Evolutionary conservation across 305 asterid genomes (phyloP).

Genomic region (Lippia alba): DNA sequence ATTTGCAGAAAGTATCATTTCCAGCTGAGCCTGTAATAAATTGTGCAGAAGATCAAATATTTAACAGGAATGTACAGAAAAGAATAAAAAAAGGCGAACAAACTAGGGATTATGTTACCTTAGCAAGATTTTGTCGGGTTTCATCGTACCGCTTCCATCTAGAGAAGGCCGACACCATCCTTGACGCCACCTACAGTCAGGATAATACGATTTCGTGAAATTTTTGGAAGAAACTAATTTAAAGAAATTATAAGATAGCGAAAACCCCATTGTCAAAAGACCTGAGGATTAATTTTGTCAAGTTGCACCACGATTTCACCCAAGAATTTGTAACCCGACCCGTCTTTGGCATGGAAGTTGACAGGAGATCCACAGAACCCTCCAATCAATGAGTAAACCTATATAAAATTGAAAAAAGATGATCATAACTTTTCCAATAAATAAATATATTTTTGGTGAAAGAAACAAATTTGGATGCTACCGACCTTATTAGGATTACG

Average conservation of each 20-base stretch:
- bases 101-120: slow-evolving; percentile 44
- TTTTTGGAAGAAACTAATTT: not conserved
- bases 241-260: not conserved
- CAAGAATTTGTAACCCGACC: slow-evolving; percentile 78
- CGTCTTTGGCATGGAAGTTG: slow-evolving; percentile 85
- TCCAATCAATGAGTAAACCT: slow-evolving; percentile 67
- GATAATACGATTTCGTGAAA: not conserved
- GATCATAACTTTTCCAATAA: not conserved
- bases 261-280: slow-evolving; percentile 21
- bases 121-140: slow-evolving; percentile 69
- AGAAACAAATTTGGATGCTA: not conserved
- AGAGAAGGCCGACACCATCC: slow-evolving; percentile 82
- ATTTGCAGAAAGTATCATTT: slow-evolving; percentile 67
- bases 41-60: not conserved
- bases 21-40: slow-evolving; percentile 71
- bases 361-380: slow-evolving; percentile 79
- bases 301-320: slow-evolving; percentile 78
- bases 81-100: not conserved
- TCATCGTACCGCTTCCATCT: slow-evolving; percentile 88
- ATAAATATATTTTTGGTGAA: not conserved
- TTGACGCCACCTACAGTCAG: slow-evolving; percentile 68
- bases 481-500: slow-evolving; percentile 76
- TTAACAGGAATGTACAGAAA: not conserved
- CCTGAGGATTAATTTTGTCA: slow-evolving; percentile 89
- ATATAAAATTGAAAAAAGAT: slow-evolving; percentile 28